A percentile compares a stretch with the other conserved stretches of the same genome.
phyloP scores from a whole-genome alignment of 1,139 yeast genomes.

The Candida buenavistaensis region DNA sequence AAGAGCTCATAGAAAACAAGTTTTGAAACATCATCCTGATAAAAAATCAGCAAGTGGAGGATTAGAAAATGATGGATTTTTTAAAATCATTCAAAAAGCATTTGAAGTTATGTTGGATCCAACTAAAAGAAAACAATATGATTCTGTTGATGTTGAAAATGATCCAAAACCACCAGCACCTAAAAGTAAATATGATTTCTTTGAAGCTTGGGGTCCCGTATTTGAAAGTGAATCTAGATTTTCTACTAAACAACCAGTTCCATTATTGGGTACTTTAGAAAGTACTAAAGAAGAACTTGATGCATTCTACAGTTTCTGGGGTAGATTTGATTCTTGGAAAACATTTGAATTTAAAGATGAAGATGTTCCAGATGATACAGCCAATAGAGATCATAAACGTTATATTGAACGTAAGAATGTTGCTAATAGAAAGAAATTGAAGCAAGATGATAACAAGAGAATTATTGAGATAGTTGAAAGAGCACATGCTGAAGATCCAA shows the following conservation, averaged over 20 bases:
- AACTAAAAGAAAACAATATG: conserved; percentile 85
- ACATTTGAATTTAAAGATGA: conserved; percentile 97
- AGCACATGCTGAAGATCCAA: conserved; percentile 88
- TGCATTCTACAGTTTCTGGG: conserved; percentile 86
- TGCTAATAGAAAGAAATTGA: conserved; percentile 95
- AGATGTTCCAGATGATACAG: conserved; percentile 98
- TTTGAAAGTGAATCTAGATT: conserved; percentile 89
- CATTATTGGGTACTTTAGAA: conserved; percentile 68
- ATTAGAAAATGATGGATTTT: conserved; percentile 92
- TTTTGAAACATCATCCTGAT: conserved; percentile 96
- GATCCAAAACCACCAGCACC: conserved; percentile 77
- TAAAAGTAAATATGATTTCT: conserved; percentile 70
- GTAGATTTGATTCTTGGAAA: conserved; percentile 98
- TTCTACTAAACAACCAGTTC: conserved; percentile 88
- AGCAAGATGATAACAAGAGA: conserved; percentile 96
- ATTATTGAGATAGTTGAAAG: conserved; percentile 84
- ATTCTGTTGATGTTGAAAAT: conserved; percentile 90
- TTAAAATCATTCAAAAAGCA: conserved; percentile 97
- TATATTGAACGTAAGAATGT: conserved; percentile 96
- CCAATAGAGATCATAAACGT: conserved; percentile 99
- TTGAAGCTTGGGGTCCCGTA: conserved; percentile 90
- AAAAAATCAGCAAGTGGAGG: conserved; percentile 88
- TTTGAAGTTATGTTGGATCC: conserved; percentile 88
- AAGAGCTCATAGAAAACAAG: conserved; percentile 96
- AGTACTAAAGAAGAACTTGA: conserved; percentile 84